Base-by-base conservation (phyloP, 371 early-diverging fungal genomes). In the Mucor ambiguus region DNA sequence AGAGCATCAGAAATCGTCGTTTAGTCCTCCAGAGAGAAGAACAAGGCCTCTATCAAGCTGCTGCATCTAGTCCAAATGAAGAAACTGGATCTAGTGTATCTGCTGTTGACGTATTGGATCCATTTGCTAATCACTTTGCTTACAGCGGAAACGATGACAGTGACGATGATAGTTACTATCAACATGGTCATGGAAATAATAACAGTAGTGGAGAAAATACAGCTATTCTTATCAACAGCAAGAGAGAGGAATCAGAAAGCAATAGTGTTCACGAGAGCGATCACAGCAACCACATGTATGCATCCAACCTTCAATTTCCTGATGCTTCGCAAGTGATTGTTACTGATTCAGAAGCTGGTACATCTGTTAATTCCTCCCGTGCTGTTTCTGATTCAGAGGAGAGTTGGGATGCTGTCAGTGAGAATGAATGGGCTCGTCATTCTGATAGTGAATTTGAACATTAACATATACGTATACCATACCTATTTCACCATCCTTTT, bases 371-470 rank as follows among this genome's bases (percentile, higher is more conserved):
- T 9, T 35, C 56, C 20, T 11, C 29, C 5, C 44, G 52, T 4
- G 60, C 52, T 44, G 33, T 54, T 7, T 73, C 73, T 28, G 75
- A 75, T 29, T 72, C 75, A 18, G 75, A 75, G 58, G 75, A 69
- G 61, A 72, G 77, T 32, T 76, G 77, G 77, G 66, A 66, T 38
- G 71, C 63, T n/a, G 58, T 68, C 20, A 64, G 60, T 26, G 65
- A 68, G 29, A 35, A n/a, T 16, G 58, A 43, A 33, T 65, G 62
- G 55, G 20, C 61, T 33, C 32, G 46, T 14, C 32, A 32, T 16
- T 35, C 61, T 12, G 61, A 61, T 22, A 49, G 33, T 24, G 61
- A 61, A 32, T 30, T 10, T 11, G 14, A 41, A 9, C n/a, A 44
- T n/a, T 44, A 44, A 9, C 20, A 2, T 44, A n/a, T 44, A 44